Percentiles rank a stretch among this genome's conserved stretches.
Evolutionary conservation across 768 basidiomycete species (phyloP).

Genomic region (Brasilioporus rufonigricans): DNA sequence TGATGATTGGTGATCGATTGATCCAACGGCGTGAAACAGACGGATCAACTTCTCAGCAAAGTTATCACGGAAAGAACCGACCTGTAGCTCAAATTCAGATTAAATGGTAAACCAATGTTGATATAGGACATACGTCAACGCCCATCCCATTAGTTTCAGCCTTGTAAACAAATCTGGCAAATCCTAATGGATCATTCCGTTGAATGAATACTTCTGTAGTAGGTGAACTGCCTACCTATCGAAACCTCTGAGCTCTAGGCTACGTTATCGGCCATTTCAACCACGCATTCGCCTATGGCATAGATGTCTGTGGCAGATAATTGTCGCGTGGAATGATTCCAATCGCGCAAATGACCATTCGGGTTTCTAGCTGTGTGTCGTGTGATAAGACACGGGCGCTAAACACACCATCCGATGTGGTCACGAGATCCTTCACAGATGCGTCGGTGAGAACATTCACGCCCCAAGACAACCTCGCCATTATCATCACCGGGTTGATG

Average conservation of each 20-base stretch:
- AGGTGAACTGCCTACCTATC: conserved; percentile 26
- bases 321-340: conserved; percentile 68
- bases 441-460: conserved; percentile 50
- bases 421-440: conserved; percentile 37
- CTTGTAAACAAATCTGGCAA: conserved; percentile 69
- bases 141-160: conserved; percentile 58
- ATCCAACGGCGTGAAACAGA: too few relatives aligned
- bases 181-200: conserved; percentile 32
- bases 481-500: conserved; percentile 57
- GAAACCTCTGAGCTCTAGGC: conserved; percentile 44
- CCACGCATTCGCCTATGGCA: conserved; percentile 78
- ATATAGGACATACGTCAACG: conserved; percentile 41
- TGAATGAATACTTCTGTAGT: background rate
- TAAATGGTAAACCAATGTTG: background rate
- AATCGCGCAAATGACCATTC: conserved; percentile 64
- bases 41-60: conserved; percentile 52
- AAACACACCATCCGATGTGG: conserved; percentile 38
- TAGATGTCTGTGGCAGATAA: conserved; percentile 56
- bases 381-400: conserved; percentile 50
- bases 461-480: conserved; percentile 59
- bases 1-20: too few relatives aligned
- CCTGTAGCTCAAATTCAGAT: conserved; percentile 24
- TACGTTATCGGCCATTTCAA: conserved; percentile 74
- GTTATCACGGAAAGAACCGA: conserved; percentile 72
- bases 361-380: conserved; percentile 43